These are phyloP conservation scores for Volvox africanus DNA, from an alignment of 139 green algal genomes.

Conservation along the genomic window DNA sequence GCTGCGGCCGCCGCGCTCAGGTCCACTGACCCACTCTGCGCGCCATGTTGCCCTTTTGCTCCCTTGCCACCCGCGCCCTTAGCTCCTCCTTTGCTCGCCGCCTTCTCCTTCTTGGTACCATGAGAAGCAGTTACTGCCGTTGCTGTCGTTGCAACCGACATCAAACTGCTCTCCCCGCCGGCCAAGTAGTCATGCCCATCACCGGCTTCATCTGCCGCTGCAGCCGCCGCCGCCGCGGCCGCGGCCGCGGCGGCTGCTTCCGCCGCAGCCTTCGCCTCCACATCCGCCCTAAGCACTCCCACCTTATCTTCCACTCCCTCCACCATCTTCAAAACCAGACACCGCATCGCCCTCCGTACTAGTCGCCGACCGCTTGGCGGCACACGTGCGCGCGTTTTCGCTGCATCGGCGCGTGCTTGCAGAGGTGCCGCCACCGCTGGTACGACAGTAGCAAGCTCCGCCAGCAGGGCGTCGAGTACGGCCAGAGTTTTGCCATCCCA, in stretches of 20 bases:
- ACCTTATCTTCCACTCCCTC: conserved; percentile 23
- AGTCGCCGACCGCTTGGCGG: conserved; percentile 18
- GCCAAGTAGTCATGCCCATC: not conserved
- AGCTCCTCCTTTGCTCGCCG: not conserved
- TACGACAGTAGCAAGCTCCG: conserved; percentile 6
- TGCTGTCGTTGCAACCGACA: not conserved
- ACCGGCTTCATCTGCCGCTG: not conserved
- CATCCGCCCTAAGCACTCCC: not conserved
- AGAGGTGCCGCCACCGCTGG: conserved; percentile 8
- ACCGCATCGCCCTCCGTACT: conserved; percentile 19
- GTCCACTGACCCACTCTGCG: not conserved
- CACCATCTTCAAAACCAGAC: conserved; percentile 16
- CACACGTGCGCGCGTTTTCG: conserved; percentile 32
- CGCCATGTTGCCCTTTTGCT: not conserved
- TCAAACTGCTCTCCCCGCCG: not conserved
- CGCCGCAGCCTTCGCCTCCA: conserved; percentile 41
- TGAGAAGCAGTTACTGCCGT: not conserved
- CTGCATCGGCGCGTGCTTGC: not conserved
- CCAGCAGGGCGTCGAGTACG: conserved; percentile 20
- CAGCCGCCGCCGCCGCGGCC: not conserved
- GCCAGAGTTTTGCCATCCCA: not conserved
- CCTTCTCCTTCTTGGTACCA: not conserved
- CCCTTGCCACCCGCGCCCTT: not conserved
- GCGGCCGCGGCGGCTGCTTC: conserved; percentile 20
- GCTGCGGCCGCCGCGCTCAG: not conserved